These are phyloP conservation scores for Sporothrix pallida DNA, from an alignment of 2,329 filamentous ascomycete species.

Conservation along the genomic window DNA sequence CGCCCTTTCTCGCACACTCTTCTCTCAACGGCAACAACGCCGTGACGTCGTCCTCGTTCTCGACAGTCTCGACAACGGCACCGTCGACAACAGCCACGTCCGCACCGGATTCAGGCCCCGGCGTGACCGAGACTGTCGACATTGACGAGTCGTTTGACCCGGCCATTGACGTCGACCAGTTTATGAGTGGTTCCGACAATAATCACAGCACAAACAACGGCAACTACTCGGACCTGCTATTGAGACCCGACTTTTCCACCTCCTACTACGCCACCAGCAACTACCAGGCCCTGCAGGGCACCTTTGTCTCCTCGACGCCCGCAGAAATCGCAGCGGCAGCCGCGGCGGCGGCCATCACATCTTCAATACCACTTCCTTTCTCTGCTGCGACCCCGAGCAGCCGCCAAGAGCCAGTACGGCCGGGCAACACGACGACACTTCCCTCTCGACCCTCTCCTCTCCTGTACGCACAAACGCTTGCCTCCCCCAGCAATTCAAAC, in stretches of 20 bases:
- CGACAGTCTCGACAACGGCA: background rate
- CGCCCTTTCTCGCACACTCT: constrained; percentile 12
- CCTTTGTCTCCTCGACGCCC: background rate
- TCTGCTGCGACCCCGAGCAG: background rate
- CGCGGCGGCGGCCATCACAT: background rate
- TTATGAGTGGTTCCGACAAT: background rate
- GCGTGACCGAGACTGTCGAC: background rate
- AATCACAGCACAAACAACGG: background rate
- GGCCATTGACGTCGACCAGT: constrained; percentile 19
- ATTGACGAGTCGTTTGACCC: constrained; percentile 25
- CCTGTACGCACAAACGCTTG: background rate
- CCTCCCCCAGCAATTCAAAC: background rate
- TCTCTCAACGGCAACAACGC: background rate
- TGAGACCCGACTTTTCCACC: background rate
- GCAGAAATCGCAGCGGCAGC: background rate
- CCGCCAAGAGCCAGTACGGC: background rate
- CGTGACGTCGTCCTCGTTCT: background rate
- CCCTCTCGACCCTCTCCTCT: constrained; percentile 21
- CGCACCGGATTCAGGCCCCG: background rate
- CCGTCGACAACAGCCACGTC: background rate
- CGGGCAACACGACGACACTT: constrained; percentile 9
- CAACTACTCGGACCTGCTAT: background rate
- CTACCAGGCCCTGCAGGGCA: background rate
- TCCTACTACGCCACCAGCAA: background rate
- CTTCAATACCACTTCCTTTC: background rate